Evolutionary conservation across 305 asterid species (phyloP).

Genomic region (Rubia tinctorum): DNA sequence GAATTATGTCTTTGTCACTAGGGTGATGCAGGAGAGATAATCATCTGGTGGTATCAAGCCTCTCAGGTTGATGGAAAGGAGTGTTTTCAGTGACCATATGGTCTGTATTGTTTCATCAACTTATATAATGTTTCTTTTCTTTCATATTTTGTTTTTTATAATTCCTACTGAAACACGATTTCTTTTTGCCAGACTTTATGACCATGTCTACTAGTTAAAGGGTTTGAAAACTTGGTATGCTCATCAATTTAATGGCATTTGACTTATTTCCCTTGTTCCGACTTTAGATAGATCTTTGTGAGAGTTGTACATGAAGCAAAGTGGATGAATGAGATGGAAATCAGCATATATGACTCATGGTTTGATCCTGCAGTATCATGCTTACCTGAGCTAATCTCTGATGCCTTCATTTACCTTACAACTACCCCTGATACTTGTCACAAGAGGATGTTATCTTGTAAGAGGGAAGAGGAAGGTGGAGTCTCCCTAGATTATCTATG

Average conservation of each 20-base stretch:
- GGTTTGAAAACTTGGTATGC: not conserved
- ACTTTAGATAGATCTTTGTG: constrained; percentile 71
- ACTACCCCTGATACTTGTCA: constrained; percentile 98
- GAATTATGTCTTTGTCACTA: constrained; percentile 87
- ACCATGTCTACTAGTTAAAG: not conserved
- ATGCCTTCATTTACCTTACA: constrained; percentile 90
- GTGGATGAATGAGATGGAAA: constrained; percentile 99
- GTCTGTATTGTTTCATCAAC: constrained; percentile 29
- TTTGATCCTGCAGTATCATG: constrained; percentile 90
- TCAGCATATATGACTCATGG: constrained; percentile 97
- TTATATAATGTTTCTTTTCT: not conserved
- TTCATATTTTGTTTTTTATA: not conserved
- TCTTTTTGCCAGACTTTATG: not conserved
- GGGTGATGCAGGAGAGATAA: constrained; percentile 93
- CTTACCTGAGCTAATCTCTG: constrained; percentile 89
- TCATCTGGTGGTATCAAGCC: constrained; percentile 82
- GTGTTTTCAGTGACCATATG: constrained; percentile 98
- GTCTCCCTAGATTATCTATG: constrained; percentile 75
- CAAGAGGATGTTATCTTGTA: constrained; percentile 84
- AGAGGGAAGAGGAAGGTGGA: constrained; percentile 87
- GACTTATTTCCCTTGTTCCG: constrained; percentile 8
- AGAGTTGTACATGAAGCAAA: constrained; percentile 98
- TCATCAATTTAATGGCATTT: not conserved
- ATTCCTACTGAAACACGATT: too few species aligned
- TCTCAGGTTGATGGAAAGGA: constrained; percentile 90